phyloP scores from a whole-genome alignment of 306 rosid species.

The Fragaria vesca region DNA sequence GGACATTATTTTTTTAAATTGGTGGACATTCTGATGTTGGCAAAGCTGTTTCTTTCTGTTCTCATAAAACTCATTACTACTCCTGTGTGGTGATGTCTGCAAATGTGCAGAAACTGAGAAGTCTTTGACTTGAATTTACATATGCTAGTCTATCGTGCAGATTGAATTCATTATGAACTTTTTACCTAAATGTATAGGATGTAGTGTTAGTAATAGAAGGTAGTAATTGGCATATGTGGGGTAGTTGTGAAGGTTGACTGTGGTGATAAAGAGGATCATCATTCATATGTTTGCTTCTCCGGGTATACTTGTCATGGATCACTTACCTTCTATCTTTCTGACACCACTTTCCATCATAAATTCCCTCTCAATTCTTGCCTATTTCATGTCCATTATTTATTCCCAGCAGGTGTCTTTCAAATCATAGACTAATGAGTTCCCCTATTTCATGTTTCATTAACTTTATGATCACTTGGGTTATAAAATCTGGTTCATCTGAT shows the following conservation, averaged over 20 bases:
- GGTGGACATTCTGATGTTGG: constrained; percentile 2
- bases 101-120: not conserved
- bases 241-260: not conserved
- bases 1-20: too few relatives aligned
- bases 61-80: not conserved
- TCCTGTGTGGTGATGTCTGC: not conserved
- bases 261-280: not conserved
- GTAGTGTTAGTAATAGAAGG: not conserved
- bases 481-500: not conserved
- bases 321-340: not conserved
- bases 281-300: not conserved
- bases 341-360: not conserved
- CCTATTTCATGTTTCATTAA: not conserved
- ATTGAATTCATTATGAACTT: not conserved
- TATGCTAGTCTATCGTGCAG: not conserved
- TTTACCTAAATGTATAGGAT: not conserved
- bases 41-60: not conserved
- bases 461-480: not conserved
- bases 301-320: not conserved
- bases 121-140: not conserved
- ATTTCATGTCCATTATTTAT: not conserved
- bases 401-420: not conserved
- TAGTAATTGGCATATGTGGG: not conserved
- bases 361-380: too few relatives aligned
- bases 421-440: not conserved